Percentiles rank a stretch among this genome's conserved stretches.
Evolutionary conservation across 495 filamentous ascomycete genomes (phyloP).

Genomic region (Rhypophila decipiens): DNA sequence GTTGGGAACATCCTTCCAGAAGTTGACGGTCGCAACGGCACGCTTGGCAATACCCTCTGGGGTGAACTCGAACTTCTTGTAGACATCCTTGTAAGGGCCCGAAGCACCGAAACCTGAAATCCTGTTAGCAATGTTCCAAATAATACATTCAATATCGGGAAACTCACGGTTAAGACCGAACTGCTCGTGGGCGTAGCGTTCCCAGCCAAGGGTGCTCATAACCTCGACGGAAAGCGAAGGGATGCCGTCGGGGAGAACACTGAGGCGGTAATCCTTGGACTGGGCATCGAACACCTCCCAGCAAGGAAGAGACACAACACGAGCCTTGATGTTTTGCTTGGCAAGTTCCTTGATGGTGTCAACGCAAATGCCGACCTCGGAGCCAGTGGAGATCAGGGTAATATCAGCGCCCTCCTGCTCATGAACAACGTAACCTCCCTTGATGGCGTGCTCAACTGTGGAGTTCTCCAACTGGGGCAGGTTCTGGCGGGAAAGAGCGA

Average conservation of each 20-base stretch:
- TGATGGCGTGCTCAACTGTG: constrained; percentile 75
- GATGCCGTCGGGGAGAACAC: constrained; percentile 88
- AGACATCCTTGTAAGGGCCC: constrained; percentile 70
- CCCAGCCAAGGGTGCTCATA: constrained; percentile 91
- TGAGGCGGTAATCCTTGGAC: constrained; percentile 85
- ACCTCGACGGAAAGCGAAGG: constrained; percentile 91
- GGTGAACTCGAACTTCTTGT: constrained; percentile 98
- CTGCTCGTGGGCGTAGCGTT: constrained; percentile 97
- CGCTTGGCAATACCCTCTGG: constrained; percentile 94
- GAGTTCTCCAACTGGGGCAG: constrained; percentile 95
- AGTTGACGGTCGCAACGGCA: constrained; percentile 81
- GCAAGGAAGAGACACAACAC: constrained; percentile 94
- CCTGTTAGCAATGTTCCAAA: too few species aligned
- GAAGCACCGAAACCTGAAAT: constrained; percentile 98
- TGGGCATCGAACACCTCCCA: constrained; percentile 96
- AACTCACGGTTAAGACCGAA: constrained; percentile 97
- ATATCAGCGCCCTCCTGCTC: constrained; percentile 79
- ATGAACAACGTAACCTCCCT: constrained; percentile 88
- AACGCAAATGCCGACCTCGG: constrained; percentile 89
- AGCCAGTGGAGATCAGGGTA: constrained; percentile 91
- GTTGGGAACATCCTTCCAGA: constrained; percentile 88
- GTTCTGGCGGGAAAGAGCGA: constrained; percentile 96
- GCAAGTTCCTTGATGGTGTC: constrained; percentile 87
- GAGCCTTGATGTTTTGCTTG: constrained; percentile 79
- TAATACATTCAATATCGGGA: too few species aligned